Percentiles rank a stretch among this genome's conserved stretches.
These are phyloP conservation scores for Huntiella savannae DNA, from an alignment of 2,329 filamentous ascomycete species.

Conservation along the genomic window DNA sequence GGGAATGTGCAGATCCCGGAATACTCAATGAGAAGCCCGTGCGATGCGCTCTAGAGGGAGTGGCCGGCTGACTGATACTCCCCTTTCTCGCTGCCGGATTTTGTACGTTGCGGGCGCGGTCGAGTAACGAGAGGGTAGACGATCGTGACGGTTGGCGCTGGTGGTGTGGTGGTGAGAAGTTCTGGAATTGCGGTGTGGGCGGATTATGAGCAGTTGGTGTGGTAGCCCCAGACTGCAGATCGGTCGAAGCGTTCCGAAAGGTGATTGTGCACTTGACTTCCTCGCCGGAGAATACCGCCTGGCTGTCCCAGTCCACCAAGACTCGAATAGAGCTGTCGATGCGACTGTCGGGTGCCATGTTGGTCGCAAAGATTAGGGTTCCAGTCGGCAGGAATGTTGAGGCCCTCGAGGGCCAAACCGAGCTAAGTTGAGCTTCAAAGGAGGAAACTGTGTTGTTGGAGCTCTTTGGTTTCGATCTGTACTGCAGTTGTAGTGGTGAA, in stretches of 20 bases:
- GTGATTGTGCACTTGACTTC: conserved; percentile 90
- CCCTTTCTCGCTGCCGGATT: conserved; percentile 22
- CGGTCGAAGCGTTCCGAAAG: conserved; percentile 65
- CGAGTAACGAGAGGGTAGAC: conserved; percentile 24
- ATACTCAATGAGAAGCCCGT: conserved; percentile 47
- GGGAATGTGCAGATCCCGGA: conserved; percentile 25
- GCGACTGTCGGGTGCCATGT: conserved; percentile 30
- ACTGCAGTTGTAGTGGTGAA: neutral
- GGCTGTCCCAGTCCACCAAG: conserved; percentile 85
- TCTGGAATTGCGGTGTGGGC: too few relatives aligned
- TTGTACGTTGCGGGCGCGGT: conserved; percentile 22
- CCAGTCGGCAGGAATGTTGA: too few relatives aligned
- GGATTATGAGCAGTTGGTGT: conserved; percentile 6
- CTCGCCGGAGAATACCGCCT: conserved; percentile 91
- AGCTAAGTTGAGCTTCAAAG: too few relatives aligned
- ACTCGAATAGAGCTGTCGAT: conserved; percentile 59
- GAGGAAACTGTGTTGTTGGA: too few relatives aligned
- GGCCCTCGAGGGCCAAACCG: too few relatives aligned
- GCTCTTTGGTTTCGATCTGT: too few relatives aligned
- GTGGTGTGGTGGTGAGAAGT: conserved; percentile 13
- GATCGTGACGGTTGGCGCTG: conserved; percentile 21
- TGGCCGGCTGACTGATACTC: conserved; percentile 20
- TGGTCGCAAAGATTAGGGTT: conserved; percentile 8
- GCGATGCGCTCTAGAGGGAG: conserved; percentile 36
- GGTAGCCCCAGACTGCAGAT: conserved; percentile 12